A percentile compares a stretch with the other conserved stretches of the same genome.
Conservation (phyloP, 1,284 basidiomycete genomes). For the Heterobasidion occidentale region DNA sequence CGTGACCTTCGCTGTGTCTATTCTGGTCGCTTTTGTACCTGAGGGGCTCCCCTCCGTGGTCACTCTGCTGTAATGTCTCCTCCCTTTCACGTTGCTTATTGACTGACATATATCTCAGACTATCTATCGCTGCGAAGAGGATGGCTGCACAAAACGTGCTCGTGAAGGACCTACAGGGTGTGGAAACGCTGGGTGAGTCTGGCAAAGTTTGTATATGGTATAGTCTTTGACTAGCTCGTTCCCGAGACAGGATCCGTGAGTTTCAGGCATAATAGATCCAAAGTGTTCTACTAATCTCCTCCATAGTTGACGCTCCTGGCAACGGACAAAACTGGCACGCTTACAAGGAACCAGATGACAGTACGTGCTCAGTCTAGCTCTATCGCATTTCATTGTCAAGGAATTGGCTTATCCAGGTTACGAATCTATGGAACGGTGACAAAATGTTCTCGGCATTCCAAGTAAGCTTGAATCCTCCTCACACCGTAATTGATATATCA, state of each 20-base stretch:
- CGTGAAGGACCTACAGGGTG: conserved; percentile 61
- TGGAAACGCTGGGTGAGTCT: conserved; percentile 53
- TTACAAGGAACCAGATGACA: conserved; percentile 71
- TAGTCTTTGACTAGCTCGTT: no score
- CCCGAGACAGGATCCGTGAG: not conserved
- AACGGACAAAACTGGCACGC: conserved; percentile 71
- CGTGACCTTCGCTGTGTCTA: conserved; percentile 62
- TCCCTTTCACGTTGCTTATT: not conserved
- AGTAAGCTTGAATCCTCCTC: conserved; percentile 18
- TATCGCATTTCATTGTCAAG: not conserved
- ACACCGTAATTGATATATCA: not conserved
- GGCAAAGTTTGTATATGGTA: not conserved
- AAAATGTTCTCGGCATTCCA: conserved; percentile 59
- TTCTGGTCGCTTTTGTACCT: conserved; percentile 67
- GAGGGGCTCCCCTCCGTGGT: conserved; percentile 67
- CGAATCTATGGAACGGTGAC: conserved; percentile 54
- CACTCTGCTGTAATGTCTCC: conserved; percentile 38
- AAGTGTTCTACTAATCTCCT: not conserved
- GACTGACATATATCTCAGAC: conserved; percentile 13
- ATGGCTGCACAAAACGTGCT: conserved; percentile 69
- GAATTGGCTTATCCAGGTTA: conserved; percentile 28
- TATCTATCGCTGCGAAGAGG: conserved; percentile 65
- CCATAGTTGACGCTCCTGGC: conserved; percentile 52
- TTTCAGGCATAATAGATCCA: not conserved
- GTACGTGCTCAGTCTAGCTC: conserved; percentile 22